These are phyloP conservation scores for Stylosanthes scabra DNA, from an alignment of 331 rosid species.

Conservation along the genomic window DNA sequence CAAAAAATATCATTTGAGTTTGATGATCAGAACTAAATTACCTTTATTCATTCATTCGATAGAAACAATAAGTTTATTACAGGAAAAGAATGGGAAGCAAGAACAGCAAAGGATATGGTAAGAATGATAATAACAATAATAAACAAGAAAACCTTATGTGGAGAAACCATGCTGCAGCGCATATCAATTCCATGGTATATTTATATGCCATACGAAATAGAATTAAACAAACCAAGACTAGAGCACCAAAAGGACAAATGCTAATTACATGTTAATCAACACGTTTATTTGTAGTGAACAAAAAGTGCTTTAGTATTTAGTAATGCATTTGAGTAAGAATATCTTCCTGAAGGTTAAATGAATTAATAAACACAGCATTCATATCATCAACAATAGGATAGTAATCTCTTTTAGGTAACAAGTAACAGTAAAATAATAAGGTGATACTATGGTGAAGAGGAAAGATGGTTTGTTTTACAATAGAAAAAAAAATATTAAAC, in stretches of 20 bases:
- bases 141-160: neutral
- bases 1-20: constrained; percentile 33
- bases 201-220: neutral
- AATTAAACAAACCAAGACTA: neutral
- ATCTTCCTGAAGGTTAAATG: too few relatives aligned
- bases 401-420: constrained; percentile 19
- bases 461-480: too few relatives aligned
- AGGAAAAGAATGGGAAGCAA: neutral
- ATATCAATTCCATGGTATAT: too few relatives aligned
- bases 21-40: constrained; percentile 36
- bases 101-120: neutral
- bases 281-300: constrained; percentile 20
- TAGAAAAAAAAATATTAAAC: too few relatives aligned
- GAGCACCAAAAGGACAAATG: constrained; percentile 16
- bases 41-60: constrained; percentile 25
- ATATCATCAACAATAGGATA: neutral
- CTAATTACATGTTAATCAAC: constrained; percentile 28
- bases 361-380: too few relatives aligned
- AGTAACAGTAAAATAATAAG: constrained; percentile 15
- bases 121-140: neutral
- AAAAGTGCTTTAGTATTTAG: neutral
- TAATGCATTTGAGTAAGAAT: too few relatives aligned
- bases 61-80: neutral
- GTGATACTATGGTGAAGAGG: too few relatives aligned
- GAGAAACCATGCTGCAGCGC: neutral